Evolutionary conservation across 768 basidiomycete genomes (phyloP).

Genomic region (Mycena venus): DNA sequence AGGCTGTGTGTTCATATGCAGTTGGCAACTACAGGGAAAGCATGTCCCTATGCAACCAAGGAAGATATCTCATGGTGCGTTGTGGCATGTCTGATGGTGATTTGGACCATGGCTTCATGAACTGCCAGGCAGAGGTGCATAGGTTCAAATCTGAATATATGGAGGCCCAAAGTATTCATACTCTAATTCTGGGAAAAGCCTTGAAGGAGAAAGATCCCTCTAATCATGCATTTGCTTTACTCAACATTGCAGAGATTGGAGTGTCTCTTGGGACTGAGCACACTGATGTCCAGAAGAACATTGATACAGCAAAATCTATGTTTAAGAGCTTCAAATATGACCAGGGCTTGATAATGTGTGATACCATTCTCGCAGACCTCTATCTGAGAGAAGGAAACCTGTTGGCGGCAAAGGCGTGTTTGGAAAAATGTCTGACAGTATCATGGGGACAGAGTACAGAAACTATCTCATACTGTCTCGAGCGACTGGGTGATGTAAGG

Average conservation of each 20-base stretch:
- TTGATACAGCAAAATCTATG: not conserved
- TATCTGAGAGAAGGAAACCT: not conserved
- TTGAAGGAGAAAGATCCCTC: not conserved
- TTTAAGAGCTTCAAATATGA: not conserved
- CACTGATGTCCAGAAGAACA: not conserved
- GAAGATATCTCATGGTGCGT: not conserved
- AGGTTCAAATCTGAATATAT: not conserved
- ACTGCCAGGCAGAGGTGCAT: not conserved
- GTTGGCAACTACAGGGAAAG: not conserved
- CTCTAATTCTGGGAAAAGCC: not conserved
- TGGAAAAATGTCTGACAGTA: not conserved
- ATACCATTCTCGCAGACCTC: not conserved
- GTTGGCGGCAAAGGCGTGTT: not conserved
- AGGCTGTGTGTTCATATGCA: not conserved
- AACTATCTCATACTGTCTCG: not conserved
- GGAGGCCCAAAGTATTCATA: not conserved
- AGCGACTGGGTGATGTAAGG: not conserved
- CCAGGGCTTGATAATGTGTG: not conserved
- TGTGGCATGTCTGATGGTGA: not conserved
- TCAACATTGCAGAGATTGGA: not conserved
- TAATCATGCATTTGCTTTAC: not conserved
- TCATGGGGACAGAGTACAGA: not conserved
- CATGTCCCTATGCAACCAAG: not conserved
- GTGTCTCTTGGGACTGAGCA: not conserved
- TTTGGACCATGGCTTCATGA: fast-evolving